Evolutionary conservation across 331 rosid genomes (phyloP).

Genomic region (Malus hybrid): DNA sequence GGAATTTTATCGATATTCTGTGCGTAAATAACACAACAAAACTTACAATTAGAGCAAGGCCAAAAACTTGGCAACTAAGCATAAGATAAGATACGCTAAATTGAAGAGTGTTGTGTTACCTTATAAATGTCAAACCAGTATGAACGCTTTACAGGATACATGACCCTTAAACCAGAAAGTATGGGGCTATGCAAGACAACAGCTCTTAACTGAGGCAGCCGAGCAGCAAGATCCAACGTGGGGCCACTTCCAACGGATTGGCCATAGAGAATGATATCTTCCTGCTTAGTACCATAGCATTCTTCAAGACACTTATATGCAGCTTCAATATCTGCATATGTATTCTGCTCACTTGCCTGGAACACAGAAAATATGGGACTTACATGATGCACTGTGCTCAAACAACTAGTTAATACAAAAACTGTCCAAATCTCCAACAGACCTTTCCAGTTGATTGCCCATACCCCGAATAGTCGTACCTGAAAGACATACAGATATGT

Average conservation of each 20-base stretch:
- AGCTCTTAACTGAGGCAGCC: conserved; percentile 79
- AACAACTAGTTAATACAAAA: conserved; percentile 1
- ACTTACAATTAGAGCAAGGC: conserved; percentile 14
- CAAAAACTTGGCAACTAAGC: conserved; percentile 6
- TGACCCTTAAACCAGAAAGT: conserved; percentile 90
- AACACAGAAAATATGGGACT: conserved; percentile 21
- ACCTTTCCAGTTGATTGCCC: conserved; percentile 99
- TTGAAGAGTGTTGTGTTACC: conserved; percentile 29
- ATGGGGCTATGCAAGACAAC: conserved; percentile 93
- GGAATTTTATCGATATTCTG: conserved; percentile 97
- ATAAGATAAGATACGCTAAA: not conserved
- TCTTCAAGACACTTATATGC: conserved; percentile 91
- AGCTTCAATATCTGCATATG: conserved; percentile 94
- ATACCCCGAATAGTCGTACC: conserved; percentile 97
- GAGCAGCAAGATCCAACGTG: conserved; percentile 85
- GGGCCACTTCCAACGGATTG: conserved; percentile 99
- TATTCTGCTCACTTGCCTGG: conserved; percentile 98
- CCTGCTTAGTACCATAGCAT: conserved; percentile 86
- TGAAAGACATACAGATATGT: conserved; percentile 25
- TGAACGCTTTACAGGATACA: conserved; percentile 93
- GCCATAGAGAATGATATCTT: conserved; percentile 86
- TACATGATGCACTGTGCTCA: conserved; percentile 21
- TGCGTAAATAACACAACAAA: conserved; percentile 18
- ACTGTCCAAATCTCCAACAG: conserved; percentile 26
- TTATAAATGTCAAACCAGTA: conserved; percentile 96